A percentile compares a stretch with the other conserved stretches of the same genome.
These are phyloP conservation scores for Colletotrichum sansevieriae DNA, from an alignment of 2,329 filamentous ascomycete genomes.

Conservation along the genomic window DNA sequence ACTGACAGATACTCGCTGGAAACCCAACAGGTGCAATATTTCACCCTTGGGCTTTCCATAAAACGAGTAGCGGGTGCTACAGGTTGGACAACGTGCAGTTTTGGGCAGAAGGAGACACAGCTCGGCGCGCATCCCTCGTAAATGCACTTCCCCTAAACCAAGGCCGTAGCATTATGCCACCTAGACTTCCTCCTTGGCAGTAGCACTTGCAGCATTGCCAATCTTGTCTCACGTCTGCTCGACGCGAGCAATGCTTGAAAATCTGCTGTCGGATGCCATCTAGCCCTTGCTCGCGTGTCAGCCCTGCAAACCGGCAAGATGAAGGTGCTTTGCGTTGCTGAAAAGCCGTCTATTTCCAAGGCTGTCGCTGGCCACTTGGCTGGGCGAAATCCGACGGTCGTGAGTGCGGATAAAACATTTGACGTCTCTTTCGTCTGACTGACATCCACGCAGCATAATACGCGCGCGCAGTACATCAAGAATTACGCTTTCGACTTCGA, in stretches of 20 bases:
- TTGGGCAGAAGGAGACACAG: not conserved
- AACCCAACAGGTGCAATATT: not conserved
- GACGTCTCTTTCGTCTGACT: constrained; percentile 41
- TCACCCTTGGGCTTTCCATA: no score
- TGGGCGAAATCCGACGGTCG: constrained; percentile 78
- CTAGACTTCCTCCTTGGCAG: not conserved
- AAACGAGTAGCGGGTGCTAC: not conserved
- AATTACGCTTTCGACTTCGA: constrained; percentile 94
- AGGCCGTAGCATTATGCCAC: constrained; percentile 13
- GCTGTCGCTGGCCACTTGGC: constrained; percentile 91
- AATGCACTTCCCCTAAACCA: constrained; percentile 14
- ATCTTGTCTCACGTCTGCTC: no score
- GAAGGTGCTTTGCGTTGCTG: constrained; percentile 68
- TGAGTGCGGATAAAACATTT: constrained; percentile 57
- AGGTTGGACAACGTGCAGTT: not conserved
- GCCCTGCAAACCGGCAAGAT: constrained; percentile 53
- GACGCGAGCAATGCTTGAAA: not conserved
- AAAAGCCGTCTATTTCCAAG: constrained; percentile 93
- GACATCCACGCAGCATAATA: constrained; percentile 67
- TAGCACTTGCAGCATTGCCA: not conserved
- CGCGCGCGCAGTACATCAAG: constrained; percentile 84
- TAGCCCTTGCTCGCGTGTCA: not conserved
- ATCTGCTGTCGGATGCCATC: not conserved
- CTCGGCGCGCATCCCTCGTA: constrained; percentile 16
- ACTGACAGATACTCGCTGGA: not conserved